Base-by-base conservation (phyloP, 2,329 filamentous ascomycete genomes). In the Podosphaera aphanis region DNA sequence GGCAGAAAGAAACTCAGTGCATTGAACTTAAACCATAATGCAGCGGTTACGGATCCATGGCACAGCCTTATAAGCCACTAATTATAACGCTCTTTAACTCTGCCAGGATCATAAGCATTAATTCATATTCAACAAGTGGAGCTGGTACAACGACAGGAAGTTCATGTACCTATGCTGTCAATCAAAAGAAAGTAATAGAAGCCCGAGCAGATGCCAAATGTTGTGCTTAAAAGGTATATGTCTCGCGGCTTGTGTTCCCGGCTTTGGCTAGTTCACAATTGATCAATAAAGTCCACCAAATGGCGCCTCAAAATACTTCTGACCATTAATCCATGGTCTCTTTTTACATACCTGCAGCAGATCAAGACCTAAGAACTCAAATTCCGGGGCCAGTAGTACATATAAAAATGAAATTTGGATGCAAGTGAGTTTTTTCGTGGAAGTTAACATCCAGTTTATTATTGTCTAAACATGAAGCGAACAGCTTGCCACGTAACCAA, bases 401-500 rank as follows among this genome's bases (percentile, higher is more conserved):
- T 13, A 33, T 13, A 11, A 33, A 29, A 42, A 77, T 77, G 73
- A 76, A 76, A 62, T 77, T 77, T 55, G 71, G 73, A 54, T 67
- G 71, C 62, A 74, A 68, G 72, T 75, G 62, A 60, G 66, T 52
- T 36, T 48, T 2, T 31, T 31, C 29, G n/a, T n/a, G 41, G 18
- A 36, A n/a, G 18, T 27, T 11, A 5, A 29, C 37, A n/a, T 31
- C 8, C 20, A 19, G 45, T n/a, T n/a, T n/a, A n/a, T 47, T 52
- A 47, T 49, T 57, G 11, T 49, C 46, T 27, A 43, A 48, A 47
- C 5, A 46, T 48, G 16, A 45, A 49, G n/a, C n/a, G 19, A 37
- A n/a, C 37, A 78, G 74, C 59, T 69, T 92, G 46, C 74, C 82
- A 16, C 75, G 81, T 42, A 85, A 86, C 59, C 81, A 88, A 64